Conservation (phyloP, 2,329 filamentous ascomycete genomes). For the Camillea tinctor region DNA sequence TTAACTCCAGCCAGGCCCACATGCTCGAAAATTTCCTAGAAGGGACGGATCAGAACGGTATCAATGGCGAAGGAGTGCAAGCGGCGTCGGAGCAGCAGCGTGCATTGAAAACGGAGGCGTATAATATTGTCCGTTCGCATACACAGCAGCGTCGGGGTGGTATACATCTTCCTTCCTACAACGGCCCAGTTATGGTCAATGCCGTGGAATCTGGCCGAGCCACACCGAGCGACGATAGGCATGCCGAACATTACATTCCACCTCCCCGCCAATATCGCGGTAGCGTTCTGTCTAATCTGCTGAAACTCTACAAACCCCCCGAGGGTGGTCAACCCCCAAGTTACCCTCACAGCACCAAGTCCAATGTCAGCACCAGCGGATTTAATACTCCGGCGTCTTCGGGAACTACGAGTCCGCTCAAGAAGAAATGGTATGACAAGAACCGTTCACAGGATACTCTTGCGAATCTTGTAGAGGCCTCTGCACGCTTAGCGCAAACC, state of each 20-base stretch:
- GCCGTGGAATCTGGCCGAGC: constrained; percentile 20
- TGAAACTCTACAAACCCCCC: constrained; percentile 45
- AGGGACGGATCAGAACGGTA: constrained; percentile 1
- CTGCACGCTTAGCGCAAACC: constrained; percentile 40
- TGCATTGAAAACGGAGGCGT: constrained; percentile 37
- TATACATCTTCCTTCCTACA: constrained; percentile 13
- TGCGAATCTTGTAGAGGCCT: constrained; percentile 47
- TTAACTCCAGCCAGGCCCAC: constrained; percentile 20
- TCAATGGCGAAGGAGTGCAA: constrained; percentile 10
- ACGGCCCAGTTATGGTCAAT: constrained; percentile 7
- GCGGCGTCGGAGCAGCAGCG: constrained; percentile 24
- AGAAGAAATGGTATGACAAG: constrained; percentile 49
- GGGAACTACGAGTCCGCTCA: constrained; percentile 42
- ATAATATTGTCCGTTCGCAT: constrained; percentile 44
- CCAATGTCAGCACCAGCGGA: constrained; percentile 22
- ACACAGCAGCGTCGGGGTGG: constrained; percentile 26
- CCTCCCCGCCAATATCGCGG: constrained; percentile 43
- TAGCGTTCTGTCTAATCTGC: constrained; percentile 44
- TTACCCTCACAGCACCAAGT: constrained; percentile 28
- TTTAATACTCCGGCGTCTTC: constrained; percentile 37
- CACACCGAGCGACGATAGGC: constrained; percentile 36
- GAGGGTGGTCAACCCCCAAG: constrained; percentile 26
- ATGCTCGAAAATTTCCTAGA: constrained; percentile 8
- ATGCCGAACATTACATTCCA: constrained; percentile 41
- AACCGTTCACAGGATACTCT: constrained; percentile 47